Evolutionary conservation across 306 rosid species (phyloP).

Genomic region (Betula pendula): DNA sequence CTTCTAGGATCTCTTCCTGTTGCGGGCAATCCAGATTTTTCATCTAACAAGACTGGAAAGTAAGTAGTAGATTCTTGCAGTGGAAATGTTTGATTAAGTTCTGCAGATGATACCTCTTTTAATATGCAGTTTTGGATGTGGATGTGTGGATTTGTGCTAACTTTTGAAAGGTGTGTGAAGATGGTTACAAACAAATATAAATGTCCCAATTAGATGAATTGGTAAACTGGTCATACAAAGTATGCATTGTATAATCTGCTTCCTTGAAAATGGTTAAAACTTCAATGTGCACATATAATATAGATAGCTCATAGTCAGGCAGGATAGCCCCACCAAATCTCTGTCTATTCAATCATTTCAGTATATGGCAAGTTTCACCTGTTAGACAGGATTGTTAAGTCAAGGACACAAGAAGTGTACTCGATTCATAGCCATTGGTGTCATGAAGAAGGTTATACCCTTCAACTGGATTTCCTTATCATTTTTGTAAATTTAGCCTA

Average conservation of each 20-base stretch:
- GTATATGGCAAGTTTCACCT: not conserved
- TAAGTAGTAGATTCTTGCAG: constrained; percentile 50
- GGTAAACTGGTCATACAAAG: not conserved
- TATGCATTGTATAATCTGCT: not conserved
- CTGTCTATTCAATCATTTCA: not conserved
- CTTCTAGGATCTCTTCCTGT: constrained; percentile 83
- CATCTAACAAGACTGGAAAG: constrained; percentile 53
- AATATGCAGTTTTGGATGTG: not conserved
- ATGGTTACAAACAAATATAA: not conserved
- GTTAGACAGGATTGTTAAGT: not conserved
- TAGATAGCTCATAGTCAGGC: not conserved
- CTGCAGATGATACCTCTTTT: not conserved
- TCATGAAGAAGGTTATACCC: not conserved
- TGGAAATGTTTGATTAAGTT: constrained; percentile 8
- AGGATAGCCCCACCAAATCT: not conserved
- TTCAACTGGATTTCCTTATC: not conserved
- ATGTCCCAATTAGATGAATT: not conserved
- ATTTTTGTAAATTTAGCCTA: not conserved
- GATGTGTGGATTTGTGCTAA: not conserved
- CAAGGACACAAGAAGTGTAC: not conserved
- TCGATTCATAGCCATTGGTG: not conserved
- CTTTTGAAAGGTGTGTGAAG: not conserved
- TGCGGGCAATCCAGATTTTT: constrained; percentile 30
- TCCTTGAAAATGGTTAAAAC: not conserved
- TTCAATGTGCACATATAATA: not conserved